phyloP scores from a whole-genome alignment of 768 basidiomycete species.

The Cubamyces lactineus region DNA sequence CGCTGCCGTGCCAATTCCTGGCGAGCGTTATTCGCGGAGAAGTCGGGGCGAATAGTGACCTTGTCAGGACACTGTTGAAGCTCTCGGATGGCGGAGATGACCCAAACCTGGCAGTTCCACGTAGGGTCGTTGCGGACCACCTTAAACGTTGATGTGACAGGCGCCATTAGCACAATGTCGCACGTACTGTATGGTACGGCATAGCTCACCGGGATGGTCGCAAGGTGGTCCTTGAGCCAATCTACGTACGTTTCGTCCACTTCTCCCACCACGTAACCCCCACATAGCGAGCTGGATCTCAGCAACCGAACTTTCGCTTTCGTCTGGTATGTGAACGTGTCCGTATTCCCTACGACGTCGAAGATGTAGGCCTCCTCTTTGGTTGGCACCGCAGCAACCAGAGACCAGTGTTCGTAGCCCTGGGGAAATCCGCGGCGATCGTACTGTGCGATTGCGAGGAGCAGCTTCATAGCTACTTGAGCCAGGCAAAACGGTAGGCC shows the following conservation, averaged over 20 bases:
- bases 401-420: not conserved
- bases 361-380: not conserved
- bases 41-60: conserved; percentile 1
- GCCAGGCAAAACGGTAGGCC: no score
- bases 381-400: not conserved
- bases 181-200: not conserved
- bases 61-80: not conserved
- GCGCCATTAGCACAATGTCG: not conserved
- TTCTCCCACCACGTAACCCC: not conserved
- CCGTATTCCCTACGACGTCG: not conserved
- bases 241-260: not conserved
- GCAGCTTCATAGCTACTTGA: not conserved
- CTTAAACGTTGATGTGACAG: no score
- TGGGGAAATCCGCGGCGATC: not conserved
- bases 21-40: not conserved
- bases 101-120: conserved; percentile 4
- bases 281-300: not conserved
- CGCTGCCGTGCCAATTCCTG: not conserved
- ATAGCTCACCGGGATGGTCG: not conserved
- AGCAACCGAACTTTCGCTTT: not conserved
- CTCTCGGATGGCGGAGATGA: not conserved
- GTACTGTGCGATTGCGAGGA: conserved; percentile 5
- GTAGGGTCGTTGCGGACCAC: conserved; percentile 2
- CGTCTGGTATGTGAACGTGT: not conserved
- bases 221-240: not conserved